Evolutionary conservation across 192 early-diverging fungal species (phyloP).

Genomic region (Spizellomyces punctatus): DNA sequence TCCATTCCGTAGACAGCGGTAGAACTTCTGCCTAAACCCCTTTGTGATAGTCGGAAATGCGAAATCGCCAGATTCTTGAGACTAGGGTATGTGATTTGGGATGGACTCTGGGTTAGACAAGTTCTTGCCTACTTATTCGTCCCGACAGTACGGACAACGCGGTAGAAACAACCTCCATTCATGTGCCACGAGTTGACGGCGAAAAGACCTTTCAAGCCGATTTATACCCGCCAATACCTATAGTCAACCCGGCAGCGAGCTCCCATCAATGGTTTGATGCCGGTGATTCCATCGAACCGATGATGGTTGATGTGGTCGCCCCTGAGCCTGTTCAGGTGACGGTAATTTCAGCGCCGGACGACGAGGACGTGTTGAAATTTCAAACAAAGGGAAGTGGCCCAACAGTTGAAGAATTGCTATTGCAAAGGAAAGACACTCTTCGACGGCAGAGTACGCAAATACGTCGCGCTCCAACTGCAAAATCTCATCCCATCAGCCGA

Average conservation of each 20-base stretch:
- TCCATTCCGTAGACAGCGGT: slow-evolving; percentile 4
- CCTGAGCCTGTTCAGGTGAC: background rate
- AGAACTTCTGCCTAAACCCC: slow-evolving; percentile 31
- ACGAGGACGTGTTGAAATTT: background rate
- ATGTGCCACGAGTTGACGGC: slow-evolving; percentile 22
- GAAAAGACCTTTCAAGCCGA: slow-evolving; percentile 30
- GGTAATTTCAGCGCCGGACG: background rate
- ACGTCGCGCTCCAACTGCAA: too few species aligned
- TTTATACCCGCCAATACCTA: slow-evolving; percentile 24
- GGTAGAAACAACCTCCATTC: slow-evolving; percentile 20
- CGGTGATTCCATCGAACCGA: slow-evolving; percentile 17
- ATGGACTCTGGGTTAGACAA: too few species aligned
- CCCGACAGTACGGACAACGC: slow-evolving; percentile 14
- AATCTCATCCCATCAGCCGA: too few species aligned
- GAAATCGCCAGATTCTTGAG: slow-evolving; percentile 39
- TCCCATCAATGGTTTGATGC: slow-evolving; percentile 21
- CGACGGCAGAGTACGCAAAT: background rate
- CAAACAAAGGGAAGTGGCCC: background rate
- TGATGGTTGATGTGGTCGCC: slow-evolving; percentile 22
- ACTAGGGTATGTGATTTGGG: slow-evolving; percentile 13
- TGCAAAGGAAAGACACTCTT: background rate
- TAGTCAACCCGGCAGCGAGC: background rate
- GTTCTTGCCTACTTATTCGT: too few species aligned
- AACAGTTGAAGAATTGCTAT: slow-evolving; percentile 8
- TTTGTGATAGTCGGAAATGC: slow-evolving; percentile 22